Evolutionary conservation across 1,139 yeast species (phyloP), one percentile per base, ranked within the genome.

Genomic region (Citeromyces siamensis): DNA sequence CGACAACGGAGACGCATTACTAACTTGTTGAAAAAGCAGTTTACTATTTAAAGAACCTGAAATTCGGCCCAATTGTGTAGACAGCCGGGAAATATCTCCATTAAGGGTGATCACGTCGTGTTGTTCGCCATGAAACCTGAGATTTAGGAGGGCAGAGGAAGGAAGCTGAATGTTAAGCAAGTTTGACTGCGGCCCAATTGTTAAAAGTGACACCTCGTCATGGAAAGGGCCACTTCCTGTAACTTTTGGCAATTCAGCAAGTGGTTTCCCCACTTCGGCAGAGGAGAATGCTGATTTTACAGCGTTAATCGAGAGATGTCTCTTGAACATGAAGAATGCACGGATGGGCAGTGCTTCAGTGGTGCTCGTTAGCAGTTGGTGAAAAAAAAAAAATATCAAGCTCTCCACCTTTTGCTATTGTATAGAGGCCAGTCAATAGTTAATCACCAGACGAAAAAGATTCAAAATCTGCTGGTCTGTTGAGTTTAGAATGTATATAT

Each of bases 111-210:
- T 54, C 13, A 71, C 51, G 10, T 68, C 58, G 14, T 67, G 66
- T 21, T 66, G 51, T 5, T 64, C 56, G 17, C 67, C 59, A 37
- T 48, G 46, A 37, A 48, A 52, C 22, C 59, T 46, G 14, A 56
- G 38, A 42, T 60, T 67, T 19, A 72, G 46, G 3, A 65, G 55
- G 3, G 71, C 54, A 2, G 73, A 67, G 5, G 72, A 59, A 4
- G 78, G 78, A 6, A 71, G 46, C 20, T 66, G 58, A 32, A 71
- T 56, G 36, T 61, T 64, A 33, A 71, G 46, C 40, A 71, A 41
- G 6, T 68, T 58, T 4, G 64, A 53, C 1, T 66, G 62, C 18
- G 56, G 54, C 2, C 74, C 75, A 26, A 70, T 43, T 5, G 65
- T 65, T 35, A 61, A 60, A 42, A 68, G 66, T 28, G 50, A 53